These are phyloP conservation scores for Leccinum disarticulatum DNA, from an alignment of 768 basidiomycete genomes.

Conservation along the genomic window DNA sequence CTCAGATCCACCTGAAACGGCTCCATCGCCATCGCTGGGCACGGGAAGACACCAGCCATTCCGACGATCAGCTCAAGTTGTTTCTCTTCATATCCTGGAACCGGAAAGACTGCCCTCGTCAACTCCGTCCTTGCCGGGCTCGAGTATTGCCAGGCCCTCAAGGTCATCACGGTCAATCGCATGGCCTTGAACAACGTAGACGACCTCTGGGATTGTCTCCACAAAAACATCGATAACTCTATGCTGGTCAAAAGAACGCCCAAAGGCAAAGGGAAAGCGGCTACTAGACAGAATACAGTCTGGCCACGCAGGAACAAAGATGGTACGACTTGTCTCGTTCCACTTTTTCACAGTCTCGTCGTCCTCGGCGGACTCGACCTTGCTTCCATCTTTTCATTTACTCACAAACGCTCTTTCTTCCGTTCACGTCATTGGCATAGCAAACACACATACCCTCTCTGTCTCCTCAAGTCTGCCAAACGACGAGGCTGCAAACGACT, in stretches of 20 bases:
- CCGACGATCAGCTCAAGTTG: constrained; percentile 29
- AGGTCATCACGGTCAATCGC: constrained; percentile 68
- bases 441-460: constrained; percentile 85
- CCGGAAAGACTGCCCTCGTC: constrained; percentile 87
- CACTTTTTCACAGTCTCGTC: constrained; percentile 50
- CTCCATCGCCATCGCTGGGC: constrained; percentile 54
- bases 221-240: constrained; percentile 49
- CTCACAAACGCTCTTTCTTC: constrained; percentile 48
- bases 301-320: constrained; percentile 48
- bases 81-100: constrained; percentile 89
- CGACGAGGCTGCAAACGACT: constrained; percentile 40
- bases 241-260: constrained; percentile 38
- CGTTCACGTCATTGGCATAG: constrained; percentile 79
- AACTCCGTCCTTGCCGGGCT: constrained; percentile 55
- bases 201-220: constrained; percentile 66
- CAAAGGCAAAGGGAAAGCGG: constrained; percentile 48
- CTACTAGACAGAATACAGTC: constrained; percentile 44
- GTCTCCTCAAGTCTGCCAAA: constrained; percentile 44
- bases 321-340: constrained; percentile 39
- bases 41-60: constrained; percentile 7
- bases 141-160: constrained; percentile 39
- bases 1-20: constrained; percentile 71
- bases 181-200: constrained; percentile 73
- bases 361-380: constrained; percentile 89
- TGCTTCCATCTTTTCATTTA: constrained; percentile 65